Conservation (phyloP, 768 basidiomycete species). For the Tricholomella constricta region DNA sequence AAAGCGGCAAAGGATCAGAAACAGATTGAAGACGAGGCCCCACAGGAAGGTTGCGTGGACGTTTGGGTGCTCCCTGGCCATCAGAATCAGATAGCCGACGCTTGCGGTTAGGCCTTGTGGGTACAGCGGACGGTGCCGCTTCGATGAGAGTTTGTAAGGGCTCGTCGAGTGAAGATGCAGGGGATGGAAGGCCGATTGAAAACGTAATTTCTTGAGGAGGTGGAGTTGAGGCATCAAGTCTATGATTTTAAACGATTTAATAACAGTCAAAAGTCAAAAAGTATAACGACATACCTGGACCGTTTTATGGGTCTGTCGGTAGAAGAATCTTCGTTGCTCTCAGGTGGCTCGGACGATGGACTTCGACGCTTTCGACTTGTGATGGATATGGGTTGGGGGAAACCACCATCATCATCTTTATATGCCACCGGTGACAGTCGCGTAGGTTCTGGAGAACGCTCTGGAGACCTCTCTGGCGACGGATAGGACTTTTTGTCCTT, state of each 20-base stretch:
- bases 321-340: not conserved
- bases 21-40: slow-evolving; percentile 24
- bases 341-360: not conserved
- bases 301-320: slow-evolving; percentile 15
- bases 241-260: not conserved
- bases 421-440: not conserved
- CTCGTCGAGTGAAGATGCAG: slow-evolving; percentile 10
- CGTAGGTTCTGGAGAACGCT: slow-evolving; percentile 6
- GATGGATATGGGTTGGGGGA: not conserved
- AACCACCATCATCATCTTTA: not conserved
- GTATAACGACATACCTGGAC: slow-evolving; percentile 9
- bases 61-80: slow-evolving; percentile 22
- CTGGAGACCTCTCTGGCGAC: slow-evolving; percentile 19
- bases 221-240: not conserved
- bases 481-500: slow-evolving; percentile 18
- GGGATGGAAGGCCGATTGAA: slow-evolving; percentile 11
- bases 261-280: not conserved
- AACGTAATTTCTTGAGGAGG: not conserved
- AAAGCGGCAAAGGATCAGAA: slow-evolving; percentile 31
- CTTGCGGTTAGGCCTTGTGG: slow-evolving; percentile 29
- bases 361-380: slow-evolving; percentile 17
- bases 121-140: not conserved
- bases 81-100: slow-evolving; percentile 39
- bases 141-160: not conserved
- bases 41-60: slow-evolving; percentile 20